phyloP scores from a whole-genome alignment of 2,329 filamentous ascomycete species.

The Verticillium tricorpus region DNA sequence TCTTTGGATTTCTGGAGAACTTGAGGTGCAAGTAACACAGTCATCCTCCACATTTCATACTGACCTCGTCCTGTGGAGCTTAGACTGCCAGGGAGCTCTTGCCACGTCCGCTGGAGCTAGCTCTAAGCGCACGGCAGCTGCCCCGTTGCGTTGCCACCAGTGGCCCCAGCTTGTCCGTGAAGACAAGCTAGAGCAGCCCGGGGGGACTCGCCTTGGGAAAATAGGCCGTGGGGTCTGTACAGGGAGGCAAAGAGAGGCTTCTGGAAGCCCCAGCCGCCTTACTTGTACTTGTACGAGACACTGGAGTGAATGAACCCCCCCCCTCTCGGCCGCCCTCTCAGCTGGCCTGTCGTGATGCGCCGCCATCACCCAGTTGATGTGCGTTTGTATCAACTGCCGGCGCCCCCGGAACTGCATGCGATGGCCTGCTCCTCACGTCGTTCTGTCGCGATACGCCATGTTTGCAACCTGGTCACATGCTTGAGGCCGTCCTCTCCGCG shows the following conservation, averaged over 20 bases:
- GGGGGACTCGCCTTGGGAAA: not conserved
- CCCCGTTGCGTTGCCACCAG: not conserved
- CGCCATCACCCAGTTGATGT: not conserved
- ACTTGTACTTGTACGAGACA: not conserved
- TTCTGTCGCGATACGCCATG: not conserved
- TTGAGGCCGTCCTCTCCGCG: not conserved
- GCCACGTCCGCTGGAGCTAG: not conserved
- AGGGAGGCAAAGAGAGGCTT: not conserved
- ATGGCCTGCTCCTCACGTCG: not conserved
- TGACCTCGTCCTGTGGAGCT: not conserved
- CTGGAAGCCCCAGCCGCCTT: not conserved
- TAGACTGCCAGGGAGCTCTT: not conserved
- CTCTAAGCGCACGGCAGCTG: not conserved
- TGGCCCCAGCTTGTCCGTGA: not conserved
- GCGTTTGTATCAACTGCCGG: not conserved
- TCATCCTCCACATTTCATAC: not conserved
- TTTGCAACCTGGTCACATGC: not conserved
- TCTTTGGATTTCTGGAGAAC: no score
- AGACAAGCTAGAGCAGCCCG: not conserved
- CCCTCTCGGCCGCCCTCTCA: no score
- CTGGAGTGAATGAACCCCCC: not conserved
- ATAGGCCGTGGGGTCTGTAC: not conserved
- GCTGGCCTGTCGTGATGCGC: no score
- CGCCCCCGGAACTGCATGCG: not conserved
- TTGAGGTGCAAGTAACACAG: no score